These are phyloP conservation scores for Xerocomus spinulosus DNA, from an alignment of 768 basidiomycete genomes.

Conservation along the genomic window DNA sequence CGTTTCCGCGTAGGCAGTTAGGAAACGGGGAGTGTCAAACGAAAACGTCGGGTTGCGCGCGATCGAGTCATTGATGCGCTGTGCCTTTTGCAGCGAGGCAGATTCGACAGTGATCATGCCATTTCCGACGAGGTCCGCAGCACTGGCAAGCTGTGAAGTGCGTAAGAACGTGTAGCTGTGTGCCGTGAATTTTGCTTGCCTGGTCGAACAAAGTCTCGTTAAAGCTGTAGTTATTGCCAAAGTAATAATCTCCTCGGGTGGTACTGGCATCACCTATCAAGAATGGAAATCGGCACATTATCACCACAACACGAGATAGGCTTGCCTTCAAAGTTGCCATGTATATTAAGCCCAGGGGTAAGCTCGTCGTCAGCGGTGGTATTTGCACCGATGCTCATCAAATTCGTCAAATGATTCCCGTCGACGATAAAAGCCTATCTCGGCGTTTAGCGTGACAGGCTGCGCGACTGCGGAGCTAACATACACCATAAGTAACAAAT, in stretches of 20 bases:
- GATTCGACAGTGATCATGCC: constrained; percentile 21
- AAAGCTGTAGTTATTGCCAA: constrained; percentile 23
- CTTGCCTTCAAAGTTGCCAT: constrained; percentile 24
- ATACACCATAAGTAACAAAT: constrained; percentile 22
- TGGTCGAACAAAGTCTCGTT: constrained; percentile 25
- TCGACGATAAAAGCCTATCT: constrained; percentile 23
- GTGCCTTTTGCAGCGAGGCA: constrained; percentile 15
- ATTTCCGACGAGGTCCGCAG: constrained; percentile 18
- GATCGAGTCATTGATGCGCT: constrained; percentile 26
- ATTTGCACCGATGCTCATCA: constrained; percentile 26
- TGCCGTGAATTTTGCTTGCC: background rate
- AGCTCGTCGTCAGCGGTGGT: constrained; percentile 8
- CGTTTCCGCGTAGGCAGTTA: constrained; percentile 20
- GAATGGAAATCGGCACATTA: background rate
- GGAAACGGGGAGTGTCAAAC: constrained; percentile 19
- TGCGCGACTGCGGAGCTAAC: no score
- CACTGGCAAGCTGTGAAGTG: constrained; percentile 8
- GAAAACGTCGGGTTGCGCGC: constrained; percentile 21
- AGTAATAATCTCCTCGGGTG: constrained; percentile 23
- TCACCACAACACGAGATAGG: background rate
- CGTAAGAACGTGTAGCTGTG: background rate
- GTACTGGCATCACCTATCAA: constrained; percentile 23
- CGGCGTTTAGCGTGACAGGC: background rate
- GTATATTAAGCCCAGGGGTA: constrained; percentile 19
- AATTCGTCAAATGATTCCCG: constrained; percentile 25